phyloP scores from a whole-genome alignment of 2,329 filamentous ascomycete species.

The Cladosporium sp. region DNA sequence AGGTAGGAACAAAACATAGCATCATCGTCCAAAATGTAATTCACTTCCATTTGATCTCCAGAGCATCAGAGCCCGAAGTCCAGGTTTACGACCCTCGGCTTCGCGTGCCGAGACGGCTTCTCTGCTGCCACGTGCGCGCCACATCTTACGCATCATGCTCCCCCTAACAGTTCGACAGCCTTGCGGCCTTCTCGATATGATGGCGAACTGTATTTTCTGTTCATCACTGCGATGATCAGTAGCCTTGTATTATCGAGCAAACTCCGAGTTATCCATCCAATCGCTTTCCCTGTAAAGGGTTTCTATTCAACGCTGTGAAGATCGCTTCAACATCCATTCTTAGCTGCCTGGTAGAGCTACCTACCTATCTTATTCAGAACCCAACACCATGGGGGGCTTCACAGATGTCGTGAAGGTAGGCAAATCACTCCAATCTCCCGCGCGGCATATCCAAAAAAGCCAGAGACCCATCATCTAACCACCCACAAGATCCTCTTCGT shows the following conservation, averaged over 20 bases:
- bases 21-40: no score
- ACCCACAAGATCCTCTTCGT: conserved; percentile 37
- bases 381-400: conserved; percentile 10
- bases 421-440: background rate
- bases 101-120: conserved; percentile 4
- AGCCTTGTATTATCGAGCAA: no score
- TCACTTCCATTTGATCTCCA: no score
- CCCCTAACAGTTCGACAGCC: background rate
- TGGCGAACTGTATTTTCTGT: background rate
- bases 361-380: no score
- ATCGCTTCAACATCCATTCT: no score
- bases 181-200: background rate
- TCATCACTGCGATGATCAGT: no score
- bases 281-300: no score
- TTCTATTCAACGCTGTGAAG: no score
- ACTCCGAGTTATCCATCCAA: no score
- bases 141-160: background rate
- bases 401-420: conserved; percentile 6
- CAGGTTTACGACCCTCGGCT: conserved; percentile 2
- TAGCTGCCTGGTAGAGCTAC: no score
- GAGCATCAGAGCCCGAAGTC: background rate
- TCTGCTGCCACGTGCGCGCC: background rate
- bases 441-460: background rate
- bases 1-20: no score
- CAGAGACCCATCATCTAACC: background rate